These are phyloP conservation scores for Acorus calamus DNA, from an alignment of 106 monocot species.

Conservation along the genomic window DNA sequence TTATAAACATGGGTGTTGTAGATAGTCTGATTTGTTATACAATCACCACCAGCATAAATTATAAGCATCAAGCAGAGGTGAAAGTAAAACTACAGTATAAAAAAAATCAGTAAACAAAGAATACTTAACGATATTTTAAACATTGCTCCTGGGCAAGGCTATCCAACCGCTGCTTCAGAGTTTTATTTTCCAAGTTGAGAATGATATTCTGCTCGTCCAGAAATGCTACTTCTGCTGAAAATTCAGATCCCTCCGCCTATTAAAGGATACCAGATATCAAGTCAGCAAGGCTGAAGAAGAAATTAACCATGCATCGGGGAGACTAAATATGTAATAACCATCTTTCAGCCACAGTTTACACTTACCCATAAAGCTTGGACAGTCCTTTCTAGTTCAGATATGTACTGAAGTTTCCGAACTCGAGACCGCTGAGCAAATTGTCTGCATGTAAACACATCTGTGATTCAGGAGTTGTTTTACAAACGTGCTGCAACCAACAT, in stretches of 20 bases:
- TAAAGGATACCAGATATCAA: not conserved
- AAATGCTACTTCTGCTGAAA: constrained; percentile 72
- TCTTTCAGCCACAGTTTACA: not conserved
- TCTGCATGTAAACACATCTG: constrained; percentile 15
- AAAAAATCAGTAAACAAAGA: not conserved
- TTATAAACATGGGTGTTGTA: too few relatives aligned
- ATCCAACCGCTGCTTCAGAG: constrained; percentile 65
- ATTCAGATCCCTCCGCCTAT: constrained; percentile 57
- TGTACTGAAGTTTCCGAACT: constrained; percentile 91
- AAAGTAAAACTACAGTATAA: not conserved
- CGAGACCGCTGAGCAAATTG: constrained; percentile 91
- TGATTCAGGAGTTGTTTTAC: too few relatives aligned
- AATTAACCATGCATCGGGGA: not conserved
- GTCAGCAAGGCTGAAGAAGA: not conserved
- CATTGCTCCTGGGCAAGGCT: constrained; percentile 66
- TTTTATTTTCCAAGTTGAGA: constrained; percentile 73
- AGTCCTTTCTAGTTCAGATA: constrained; percentile 83
- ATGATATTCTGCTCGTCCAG: constrained; percentile 69
- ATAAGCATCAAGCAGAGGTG: not conserved
- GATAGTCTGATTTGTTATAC: too few relatives aligned
- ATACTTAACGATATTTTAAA: constrained; percentile 57
- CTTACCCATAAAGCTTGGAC: constrained; percentile 76
- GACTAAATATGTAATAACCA: not conserved
- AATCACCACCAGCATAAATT: too few relatives aligned
- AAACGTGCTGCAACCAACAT: too few relatives aligned